phyloP scores from a whole-genome alignment of 169 alveolate species.

The Cryptosporidium ubiquitum region DNA sequence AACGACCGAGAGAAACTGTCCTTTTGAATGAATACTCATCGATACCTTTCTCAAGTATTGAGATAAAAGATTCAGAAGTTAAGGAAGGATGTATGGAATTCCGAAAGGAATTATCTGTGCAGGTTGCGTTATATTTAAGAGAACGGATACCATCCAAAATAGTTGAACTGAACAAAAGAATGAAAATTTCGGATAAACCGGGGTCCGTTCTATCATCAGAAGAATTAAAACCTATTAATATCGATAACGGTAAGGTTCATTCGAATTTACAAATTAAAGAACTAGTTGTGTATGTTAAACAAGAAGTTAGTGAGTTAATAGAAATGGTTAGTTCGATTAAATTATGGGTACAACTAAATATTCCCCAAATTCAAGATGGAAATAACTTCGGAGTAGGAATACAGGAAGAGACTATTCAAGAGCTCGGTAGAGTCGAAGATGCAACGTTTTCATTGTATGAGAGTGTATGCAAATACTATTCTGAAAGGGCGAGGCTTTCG shows the following conservation, averaged over 20 bases:
- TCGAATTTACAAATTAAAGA: conserved; percentile 85
- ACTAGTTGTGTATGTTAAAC: conserved; percentile 82
- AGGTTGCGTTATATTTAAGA: conserved; percentile 83
- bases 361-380: conserved; percentile 91
- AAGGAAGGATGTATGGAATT: conserved; percentile 83
- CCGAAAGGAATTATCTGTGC: conserved; percentile 85
- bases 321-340: conserved; percentile 84
- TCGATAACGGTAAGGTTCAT: conserved; percentile 74
- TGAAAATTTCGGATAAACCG: conserved; percentile 78
- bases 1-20: conserved; percentile 39
- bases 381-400: conserved; percentile 91
- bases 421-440: conserved; percentile 89
- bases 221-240: conserved; percentile 9
- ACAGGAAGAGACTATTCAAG: conserved; percentile 91
- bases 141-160: conserved; percentile 88
- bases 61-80: conserved; percentile 82
- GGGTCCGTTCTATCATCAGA: conserved; percentile 28
- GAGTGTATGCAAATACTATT: conserved; percentile 83
- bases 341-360: conserved; percentile 89
- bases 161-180: conserved; percentile 82
- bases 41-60: conserved; percentile 76
- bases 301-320: conserved; percentile 88
- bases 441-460: conserved; percentile 87
- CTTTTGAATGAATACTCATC: conserved; percentile 64
- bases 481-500: conserved; percentile 86